These are phyloP conservation scores for Salvia splendens DNA, from an alignment of 257 asterid genomes.

Conservation along the genomic window DNA sequence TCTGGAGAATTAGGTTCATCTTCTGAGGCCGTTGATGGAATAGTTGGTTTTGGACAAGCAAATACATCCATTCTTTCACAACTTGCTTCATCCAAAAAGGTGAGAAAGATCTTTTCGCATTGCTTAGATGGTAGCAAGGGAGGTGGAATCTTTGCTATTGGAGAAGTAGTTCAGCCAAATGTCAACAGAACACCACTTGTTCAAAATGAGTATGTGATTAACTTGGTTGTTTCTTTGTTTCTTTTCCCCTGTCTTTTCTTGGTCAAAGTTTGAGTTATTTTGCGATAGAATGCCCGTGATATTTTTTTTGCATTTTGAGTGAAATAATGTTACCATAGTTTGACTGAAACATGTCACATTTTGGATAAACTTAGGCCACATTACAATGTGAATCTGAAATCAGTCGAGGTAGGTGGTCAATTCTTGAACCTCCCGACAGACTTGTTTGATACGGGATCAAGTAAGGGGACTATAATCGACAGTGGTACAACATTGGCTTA, in stretches of 20 bases:
- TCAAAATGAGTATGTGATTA: constrained; percentile 64
- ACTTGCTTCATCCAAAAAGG: constrained; percentile 79
- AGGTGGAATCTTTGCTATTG: constrained; percentile 96
- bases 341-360: constrained; percentile 17
- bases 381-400: constrained; percentile 67
- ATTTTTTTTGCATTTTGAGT: background rate
- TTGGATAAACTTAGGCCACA: constrained; percentile 57
- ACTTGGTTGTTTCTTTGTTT: constrained; percentile 10
- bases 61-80: constrained; percentile 91
- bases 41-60: constrained; percentile 95
- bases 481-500: constrained; percentile 96
- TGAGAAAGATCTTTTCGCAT: constrained; percentile 78
- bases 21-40: constrained; percentile 91
- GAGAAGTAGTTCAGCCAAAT: constrained; percentile 86
- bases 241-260: background rate
- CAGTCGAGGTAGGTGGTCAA: constrained; percentile 79
- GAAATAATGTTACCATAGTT: background rate
- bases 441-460: constrained; percentile 42
- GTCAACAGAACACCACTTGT: constrained; percentile 75
- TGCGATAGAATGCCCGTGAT: background rate
- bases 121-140: constrained; percentile 86
- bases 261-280: background rate
- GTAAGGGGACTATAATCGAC: constrained; percentile 72
- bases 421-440: constrained; percentile 60
- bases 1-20: constrained; percentile 69